Conservation (phyloP, 78 protist genomes). For the Polysphondylium violaceum region DNA sequence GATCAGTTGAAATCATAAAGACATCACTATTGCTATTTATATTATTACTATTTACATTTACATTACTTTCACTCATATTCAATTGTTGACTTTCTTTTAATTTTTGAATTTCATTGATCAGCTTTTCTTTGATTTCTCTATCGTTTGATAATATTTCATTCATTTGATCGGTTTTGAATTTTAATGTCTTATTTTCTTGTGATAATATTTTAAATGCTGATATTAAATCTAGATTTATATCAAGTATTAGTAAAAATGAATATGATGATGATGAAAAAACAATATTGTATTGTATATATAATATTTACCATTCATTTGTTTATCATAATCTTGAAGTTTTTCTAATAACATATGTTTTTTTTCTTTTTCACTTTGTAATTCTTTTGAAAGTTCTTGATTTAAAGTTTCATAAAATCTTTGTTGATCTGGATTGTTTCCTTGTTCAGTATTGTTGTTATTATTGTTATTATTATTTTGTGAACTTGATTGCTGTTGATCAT, state of each 20-base stretch:
- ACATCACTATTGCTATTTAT: background rate
- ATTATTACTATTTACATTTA: background rate
- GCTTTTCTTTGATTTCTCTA: conserved; percentile 16
- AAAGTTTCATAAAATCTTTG: conserved; percentile 54
- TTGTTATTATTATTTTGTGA: background rate
- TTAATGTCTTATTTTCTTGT: conserved; percentile 12
- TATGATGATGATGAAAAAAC: background rate
- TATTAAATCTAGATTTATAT: background rate
- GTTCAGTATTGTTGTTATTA: background rate
- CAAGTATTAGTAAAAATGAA: background rate
- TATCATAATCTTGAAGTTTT: conserved; percentile 27
- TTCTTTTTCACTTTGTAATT: conserved; percentile 49
- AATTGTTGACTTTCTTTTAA: conserved; percentile 34
- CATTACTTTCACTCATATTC: background rate
- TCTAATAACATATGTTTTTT: conserved; percentile 21
- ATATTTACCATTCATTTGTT: conserved; percentile 5
- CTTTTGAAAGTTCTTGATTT: conserved; percentile 52
- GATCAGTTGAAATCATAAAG: conserved; percentile 28
- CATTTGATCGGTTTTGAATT: background rate
- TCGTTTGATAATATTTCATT: conserved; percentile 48
- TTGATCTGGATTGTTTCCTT: background rate
- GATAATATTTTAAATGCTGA: conserved; percentile 11
- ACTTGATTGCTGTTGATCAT: background rate
- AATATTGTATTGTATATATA: no score
- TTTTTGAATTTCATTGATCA: conserved; percentile 47